Conservation (phyloP, 371 early-diverging fungal species). For the Haplosporangium sp. region DNA sequence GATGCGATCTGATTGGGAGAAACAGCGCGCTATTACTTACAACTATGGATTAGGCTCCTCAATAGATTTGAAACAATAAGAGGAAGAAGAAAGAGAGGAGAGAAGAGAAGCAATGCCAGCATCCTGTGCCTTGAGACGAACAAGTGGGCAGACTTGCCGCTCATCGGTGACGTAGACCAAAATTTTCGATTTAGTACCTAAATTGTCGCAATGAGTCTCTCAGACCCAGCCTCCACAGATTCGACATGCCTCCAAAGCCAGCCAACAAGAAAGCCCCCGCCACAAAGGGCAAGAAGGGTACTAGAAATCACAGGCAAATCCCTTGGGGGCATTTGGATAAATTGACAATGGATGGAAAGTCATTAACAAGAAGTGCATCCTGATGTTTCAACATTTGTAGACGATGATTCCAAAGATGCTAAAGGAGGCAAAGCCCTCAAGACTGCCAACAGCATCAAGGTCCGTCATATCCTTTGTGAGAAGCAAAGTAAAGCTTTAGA, state of each 20-base stretch:
- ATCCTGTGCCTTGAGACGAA: too few relatives aligned
- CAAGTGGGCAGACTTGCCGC: too few relatives aligned
- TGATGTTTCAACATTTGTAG: constrained; percentile 15
- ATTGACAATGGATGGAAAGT: neutral
- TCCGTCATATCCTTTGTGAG: constrained; percentile 90
- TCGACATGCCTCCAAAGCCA: constrained; percentile 46
- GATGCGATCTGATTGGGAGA: neutral
- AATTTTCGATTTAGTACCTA: neutral
- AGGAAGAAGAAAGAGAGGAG: neutral
- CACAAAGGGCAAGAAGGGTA: constrained; percentile 42
- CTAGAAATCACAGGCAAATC: neutral
- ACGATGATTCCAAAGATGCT: constrained; percentile 62
- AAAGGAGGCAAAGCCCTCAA: constrained; percentile 75
- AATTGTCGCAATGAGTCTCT: neutral
- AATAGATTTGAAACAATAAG: neutral
- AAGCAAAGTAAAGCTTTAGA: constrained; percentile 74
- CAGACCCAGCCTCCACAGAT: neutral
- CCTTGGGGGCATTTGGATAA: neutral
- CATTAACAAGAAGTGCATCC: constrained; percentile 1
- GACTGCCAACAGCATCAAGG: constrained; percentile 80
- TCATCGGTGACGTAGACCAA: neutral
- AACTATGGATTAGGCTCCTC: constrained; percentile 1
- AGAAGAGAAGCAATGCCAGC: too few relatives aligned
- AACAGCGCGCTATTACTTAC: neutral
- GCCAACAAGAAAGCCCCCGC: constrained; percentile 35